Conservation (phyloP, 257 asterid genomes). For the Nicotiana benthamiana region DNA sequence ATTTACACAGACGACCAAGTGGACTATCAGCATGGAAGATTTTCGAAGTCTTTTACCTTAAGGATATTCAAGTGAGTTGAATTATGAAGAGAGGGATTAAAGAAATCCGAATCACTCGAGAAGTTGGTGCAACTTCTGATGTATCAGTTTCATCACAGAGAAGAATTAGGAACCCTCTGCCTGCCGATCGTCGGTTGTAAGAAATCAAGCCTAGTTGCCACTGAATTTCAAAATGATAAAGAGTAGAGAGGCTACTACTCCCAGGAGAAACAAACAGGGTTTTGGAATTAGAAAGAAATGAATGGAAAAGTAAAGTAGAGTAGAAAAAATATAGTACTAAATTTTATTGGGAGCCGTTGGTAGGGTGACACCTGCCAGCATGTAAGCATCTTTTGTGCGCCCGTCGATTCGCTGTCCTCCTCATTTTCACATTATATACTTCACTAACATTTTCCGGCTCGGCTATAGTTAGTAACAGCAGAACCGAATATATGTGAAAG, state of each 20-base stretch:
- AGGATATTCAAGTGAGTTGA: background rate
- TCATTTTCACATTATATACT: background rate
- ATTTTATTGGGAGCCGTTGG: background rate
- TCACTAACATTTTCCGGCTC: background rate
- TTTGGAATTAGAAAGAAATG: background rate
- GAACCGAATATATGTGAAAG: no score
- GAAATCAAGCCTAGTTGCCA: background rate
- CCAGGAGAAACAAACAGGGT: background rate
- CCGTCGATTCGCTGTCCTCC: background rate
- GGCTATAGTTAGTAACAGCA: background rate
- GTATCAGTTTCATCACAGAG: background rate
- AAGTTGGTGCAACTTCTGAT: background rate
- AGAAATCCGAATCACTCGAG: background rate
- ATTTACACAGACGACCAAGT: no score
- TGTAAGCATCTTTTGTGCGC: background rate
- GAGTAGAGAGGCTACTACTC: background rate
- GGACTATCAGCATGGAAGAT: no score
- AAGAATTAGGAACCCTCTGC: background rate
- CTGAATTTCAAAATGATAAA: background rate
- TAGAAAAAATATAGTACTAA: background rate
- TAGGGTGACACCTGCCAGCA: conserved; percentile 3
- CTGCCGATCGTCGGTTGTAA: background rate
- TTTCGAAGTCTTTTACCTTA: background rate
- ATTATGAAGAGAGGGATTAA: background rate
- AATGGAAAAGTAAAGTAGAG: background rate